Evolutionary conservation across 2,329 filamentous ascomycete genomes (phyloP), one percentile per base, ranked within the genome.

Genomic region (Fusarium sp.): DNA sequence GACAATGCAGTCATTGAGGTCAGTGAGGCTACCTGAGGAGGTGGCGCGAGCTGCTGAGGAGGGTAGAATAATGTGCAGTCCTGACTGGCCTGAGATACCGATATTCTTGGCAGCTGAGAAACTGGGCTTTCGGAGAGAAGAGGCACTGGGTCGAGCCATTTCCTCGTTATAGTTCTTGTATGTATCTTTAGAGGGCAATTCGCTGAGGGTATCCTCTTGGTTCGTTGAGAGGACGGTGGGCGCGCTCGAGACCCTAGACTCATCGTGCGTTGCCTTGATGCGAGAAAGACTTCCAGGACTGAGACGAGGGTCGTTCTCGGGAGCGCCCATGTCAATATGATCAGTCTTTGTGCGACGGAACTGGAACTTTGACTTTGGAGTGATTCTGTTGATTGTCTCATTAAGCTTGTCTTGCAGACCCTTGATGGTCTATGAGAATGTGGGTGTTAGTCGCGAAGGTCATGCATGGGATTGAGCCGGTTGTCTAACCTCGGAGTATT

Each of bases 331-430:
- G 48, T 78, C 77, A 13, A 82, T 78, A 57, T 77, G 75, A 15
- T 64, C 35, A 26, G 71, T 66, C 36, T 67, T 70, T 48, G 66
- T 47, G 59, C 72, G 66, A 68, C 80, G 96, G 81, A 97, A 97
- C 50, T 90, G 86, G 77, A 97, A 97, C 61, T 92, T 92, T 10
- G 88, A 85, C 67, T 89, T 91, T 7, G 93, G 92, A 1, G 87
- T 86, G 49, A 92, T 84, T 22, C 83, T 85, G 35, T 86, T 83
- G 13, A 88, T 85, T 7, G 87, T 88, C 56, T 88, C 85, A 68
- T 91, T 88, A 24, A 97, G 82, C 70, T 91, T 92, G 53, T 94
- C 91, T 15, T 89, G 89, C 12, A 97, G 80, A 13, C 84, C 84
- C 80, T 95, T 96, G 76, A 97, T 88, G 22, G 91, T 86, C 87